Evolutionary conservation across 768 basidiomycete species (phyloP).

Genomic region (Cystofilobasidium bisporidii): DNA sequence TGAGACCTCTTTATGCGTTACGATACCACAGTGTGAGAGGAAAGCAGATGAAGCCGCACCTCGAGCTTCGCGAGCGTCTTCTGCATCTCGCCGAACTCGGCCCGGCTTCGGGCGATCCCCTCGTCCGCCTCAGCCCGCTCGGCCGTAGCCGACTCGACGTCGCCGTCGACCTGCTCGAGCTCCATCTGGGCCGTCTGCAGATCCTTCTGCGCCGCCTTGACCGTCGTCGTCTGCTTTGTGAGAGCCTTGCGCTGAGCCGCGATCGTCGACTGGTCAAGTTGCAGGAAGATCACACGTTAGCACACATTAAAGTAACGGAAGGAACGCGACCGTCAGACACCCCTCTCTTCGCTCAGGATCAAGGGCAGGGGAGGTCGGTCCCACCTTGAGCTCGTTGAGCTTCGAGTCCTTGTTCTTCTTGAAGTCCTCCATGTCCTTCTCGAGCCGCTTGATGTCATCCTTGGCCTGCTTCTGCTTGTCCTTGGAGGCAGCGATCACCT

Average conservation of each 20-base stretch:
- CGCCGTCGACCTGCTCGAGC: conserved; percentile 73
- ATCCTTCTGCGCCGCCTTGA: conserved; percentile 84
- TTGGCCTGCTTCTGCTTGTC: conserved; percentile 67
- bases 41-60: conserved; percentile 12
- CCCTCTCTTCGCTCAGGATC: neutral
- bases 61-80: conserved; percentile 57
- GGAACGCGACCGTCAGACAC: no score
- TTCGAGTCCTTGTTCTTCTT: conserved; percentile 98
- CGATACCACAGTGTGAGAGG: neutral
- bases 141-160: conserved; percentile 50
- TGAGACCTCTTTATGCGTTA: no score
- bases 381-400: conserved; percentile 81
- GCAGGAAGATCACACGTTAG: no score
- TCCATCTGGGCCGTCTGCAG: conserved; percentile 78
- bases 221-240: conserved; percentile 65
- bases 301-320: no score
- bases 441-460: conserved; percentile 72
- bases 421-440: conserved; percentile 97
- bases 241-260: conserved; percentile 67
- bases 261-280: conserved; percentile 72
- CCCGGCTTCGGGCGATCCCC: conserved; percentile 41
- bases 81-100: conserved; percentile 43
- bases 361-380: conserved; percentile 14
- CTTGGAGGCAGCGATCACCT: conserved; percentile 47
- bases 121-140: conserved; percentile 45